Base-by-base conservation (phyloP, 1,284 basidiomycete genomes). In the Cystobasidiaceae sp. region DNA sequence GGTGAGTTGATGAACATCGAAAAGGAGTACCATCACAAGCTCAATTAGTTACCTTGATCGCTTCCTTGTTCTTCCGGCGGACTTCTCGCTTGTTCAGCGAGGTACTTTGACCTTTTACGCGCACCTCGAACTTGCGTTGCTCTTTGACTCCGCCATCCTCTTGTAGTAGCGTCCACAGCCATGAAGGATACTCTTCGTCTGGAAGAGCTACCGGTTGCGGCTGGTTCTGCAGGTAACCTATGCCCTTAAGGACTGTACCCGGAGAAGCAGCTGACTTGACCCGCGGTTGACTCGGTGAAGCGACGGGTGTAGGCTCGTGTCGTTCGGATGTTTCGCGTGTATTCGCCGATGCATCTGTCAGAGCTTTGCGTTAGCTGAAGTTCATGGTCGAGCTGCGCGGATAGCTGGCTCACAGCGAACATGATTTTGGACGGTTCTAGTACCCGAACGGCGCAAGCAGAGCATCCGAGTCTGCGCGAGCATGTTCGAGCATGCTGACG, bases 111-210 rank as follows among this genome's bases (percentile, higher is more conserved):
- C 81, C 81, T 19, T 86, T 86, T 13, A 87, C 86, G 1, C 85
- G 85, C 0, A 85, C 86, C 69, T 88, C 86, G 62, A 88, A 84
- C 25, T 80, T 79, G 46, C 81, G 78, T 45, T 81, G 80, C 73
- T 83, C 83, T 46, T 69, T 67, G 45, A 66, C 62, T 28, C 68
- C 68, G 11, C 28, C 55, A 28, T 59, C 48, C 32, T 37, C 19
- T 43, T 66, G 75, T 8, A 90, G 78, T 45, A 93, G 75, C 23
- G 82, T 85, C 90, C 92, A 97, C 46, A 97, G 77, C 93, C 93
- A 96, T 3, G 83, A 75, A 1, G 93, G 93, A 76, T 97, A 96
- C 72, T 87, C 84, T 39, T 88, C 85, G 77, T 97, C 93, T 2
- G 87, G 80, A 11, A 83, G 78, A 1, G 93, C 90, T 11, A 92